phyloP scores from a whole-genome alignment of 257 asterid species.

The Linderniella brevidens region DNA sequence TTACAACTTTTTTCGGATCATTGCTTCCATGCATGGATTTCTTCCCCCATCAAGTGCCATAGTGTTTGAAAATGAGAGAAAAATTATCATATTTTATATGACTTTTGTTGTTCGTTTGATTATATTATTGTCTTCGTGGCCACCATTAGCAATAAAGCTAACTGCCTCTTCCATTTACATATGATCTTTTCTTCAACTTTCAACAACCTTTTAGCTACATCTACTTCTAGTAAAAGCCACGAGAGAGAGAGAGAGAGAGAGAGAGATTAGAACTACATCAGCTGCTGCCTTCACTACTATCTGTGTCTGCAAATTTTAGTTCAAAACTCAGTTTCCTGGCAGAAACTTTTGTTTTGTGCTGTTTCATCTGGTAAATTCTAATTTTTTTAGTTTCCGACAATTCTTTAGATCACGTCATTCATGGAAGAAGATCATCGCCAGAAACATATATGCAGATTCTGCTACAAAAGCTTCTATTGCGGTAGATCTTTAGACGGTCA shows the following conservation, averaged over 20 bases:
- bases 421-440: conserved; percentile 31
- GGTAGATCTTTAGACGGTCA: conserved; percentile 23
- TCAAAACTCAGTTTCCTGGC: not conserved
- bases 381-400: not conserved
- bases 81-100: not conserved
- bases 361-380: too few species aligned
- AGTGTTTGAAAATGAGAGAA: not conserved
- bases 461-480: conserved; percentile 30
- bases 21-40: conserved; percentile 15
- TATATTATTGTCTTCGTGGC: conserved; percentile 9
- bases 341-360: not conserved
- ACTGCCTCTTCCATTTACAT: conserved; percentile 14
- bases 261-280: too few species aligned
- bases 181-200: conserved; percentile 21
- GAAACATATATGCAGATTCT: conserved; percentile 41
- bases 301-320: too few species aligned
- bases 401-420: too few species aligned
- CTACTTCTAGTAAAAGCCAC: conserved; percentile 13
- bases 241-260: too few species aligned
- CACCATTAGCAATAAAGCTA: conserved; percentile 19
- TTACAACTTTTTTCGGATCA: conserved; percentile 7
- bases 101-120: not conserved
- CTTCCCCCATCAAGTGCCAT: conserved; percentile 1
- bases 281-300: too few species aligned
- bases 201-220: conserved; percentile 22